These are phyloP conservation scores for Pyrus hybrid DNA, from an alignment of 331 rosid genomes.

Conservation along the genomic window DNA sequence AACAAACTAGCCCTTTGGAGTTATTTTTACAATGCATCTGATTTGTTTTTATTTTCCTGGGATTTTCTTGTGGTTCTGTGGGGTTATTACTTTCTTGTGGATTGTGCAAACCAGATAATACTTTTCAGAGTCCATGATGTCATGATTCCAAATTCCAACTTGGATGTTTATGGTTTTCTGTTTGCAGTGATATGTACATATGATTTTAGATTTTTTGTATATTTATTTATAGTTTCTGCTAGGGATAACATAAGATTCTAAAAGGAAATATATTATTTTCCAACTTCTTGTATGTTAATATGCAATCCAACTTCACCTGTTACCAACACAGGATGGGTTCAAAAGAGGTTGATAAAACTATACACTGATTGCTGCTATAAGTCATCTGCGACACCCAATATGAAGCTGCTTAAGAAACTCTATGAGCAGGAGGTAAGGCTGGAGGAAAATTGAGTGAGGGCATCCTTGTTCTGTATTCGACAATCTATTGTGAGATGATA, in stretches of 20 bases:
- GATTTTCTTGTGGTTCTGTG: not conserved
- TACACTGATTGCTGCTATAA: constrained; percentile 67
- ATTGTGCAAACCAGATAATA: too few species aligned
- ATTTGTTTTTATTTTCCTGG: not conserved
- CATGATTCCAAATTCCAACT: too few species aligned
- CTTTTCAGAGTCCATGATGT: too few species aligned
- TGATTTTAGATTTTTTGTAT: not conserved
- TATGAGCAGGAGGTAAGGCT: constrained; percentile 77
- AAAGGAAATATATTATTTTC: not conserved
- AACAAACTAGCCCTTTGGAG: not conserved
- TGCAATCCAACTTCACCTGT: not conserved
- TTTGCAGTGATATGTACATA: too few species aligned
- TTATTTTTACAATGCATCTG: not conserved
- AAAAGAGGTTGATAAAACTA: constrained; percentile 68
- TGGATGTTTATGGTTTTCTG: too few species aligned
- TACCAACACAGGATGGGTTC: constrained; percentile 66
- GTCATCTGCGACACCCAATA: constrained; percentile 58
- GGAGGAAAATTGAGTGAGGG: not conserved
- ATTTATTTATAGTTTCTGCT: not conserved
- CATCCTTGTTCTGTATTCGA: constrained; percentile 6
- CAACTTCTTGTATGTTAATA: not conserved
- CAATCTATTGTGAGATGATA: constrained; percentile 7
- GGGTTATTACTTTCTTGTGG: not conserved
- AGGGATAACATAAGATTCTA: not conserved
- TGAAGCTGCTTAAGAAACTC: constrained; percentile 72